phyloP scores from a whole-genome alignment of 495 filamentous ascomycete species.

The Xylaria palmicola region DNA sequence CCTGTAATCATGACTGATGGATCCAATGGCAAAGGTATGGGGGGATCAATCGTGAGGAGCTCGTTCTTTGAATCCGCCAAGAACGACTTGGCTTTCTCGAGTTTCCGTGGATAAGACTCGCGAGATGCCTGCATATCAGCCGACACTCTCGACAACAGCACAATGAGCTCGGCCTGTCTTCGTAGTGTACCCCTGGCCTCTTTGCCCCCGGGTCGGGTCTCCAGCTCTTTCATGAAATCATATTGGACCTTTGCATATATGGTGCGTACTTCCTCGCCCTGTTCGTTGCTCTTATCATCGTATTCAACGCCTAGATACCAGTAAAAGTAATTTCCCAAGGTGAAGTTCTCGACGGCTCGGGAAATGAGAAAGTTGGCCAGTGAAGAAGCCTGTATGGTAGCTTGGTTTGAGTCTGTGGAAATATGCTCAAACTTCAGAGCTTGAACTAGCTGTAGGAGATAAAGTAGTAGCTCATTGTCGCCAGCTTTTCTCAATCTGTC shows the following conservation, averaged over 20 bases:
- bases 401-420: conserved; percentile 54
- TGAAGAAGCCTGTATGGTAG: conserved; percentile 75
- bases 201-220: conserved; percentile 57
- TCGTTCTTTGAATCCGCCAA: conserved; percentile 90
- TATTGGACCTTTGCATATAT: conserved; percentile 90
- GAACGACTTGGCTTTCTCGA: conserved; percentile 76
- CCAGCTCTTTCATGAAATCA: conserved; percentile 89
- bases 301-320: conserved; percentile 98
- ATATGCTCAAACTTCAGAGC: conserved; percentile 93
- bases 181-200: conserved; percentile 73
- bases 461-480: conserved; percentile 89
- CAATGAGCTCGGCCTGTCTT: conserved; percentile 86
- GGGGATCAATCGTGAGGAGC: conserved; percentile 75
- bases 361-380: conserved; percentile 87
- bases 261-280: conserved; percentile 67
- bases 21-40: conserved; percentile 85
- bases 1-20: conserved; percentile 76
- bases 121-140: conserved; percentile 83
- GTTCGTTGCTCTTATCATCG: conserved; percentile 75
- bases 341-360: conserved; percentile 79
- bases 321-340: conserved; percentile 90
- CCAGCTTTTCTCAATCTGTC: conserved; percentile 87
- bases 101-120: conserved; percentile 73
- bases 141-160: conserved; percentile 83
- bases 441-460: conserved; percentile 93